phyloP scores from a whole-genome alignment of 306 rosid genomes.

The Cucurbita moschata region DNA sequence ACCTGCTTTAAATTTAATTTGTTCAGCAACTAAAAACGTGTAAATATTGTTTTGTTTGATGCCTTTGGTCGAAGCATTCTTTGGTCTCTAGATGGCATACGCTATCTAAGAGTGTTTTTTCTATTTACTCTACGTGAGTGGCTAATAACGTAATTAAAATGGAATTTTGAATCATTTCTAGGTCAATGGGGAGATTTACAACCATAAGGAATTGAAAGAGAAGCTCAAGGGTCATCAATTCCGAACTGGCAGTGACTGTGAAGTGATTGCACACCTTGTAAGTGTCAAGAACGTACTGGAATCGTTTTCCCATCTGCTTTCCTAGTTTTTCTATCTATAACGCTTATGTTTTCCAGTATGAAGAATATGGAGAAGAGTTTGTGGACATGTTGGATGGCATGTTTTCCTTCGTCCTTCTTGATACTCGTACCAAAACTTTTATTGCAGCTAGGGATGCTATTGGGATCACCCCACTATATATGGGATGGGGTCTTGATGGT shows the following conservation, averaged over 20 bases:
- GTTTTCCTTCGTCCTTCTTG: constrained; percentile 89
- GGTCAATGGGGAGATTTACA: constrained; percentile 98
- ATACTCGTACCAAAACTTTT: constrained; percentile 63
- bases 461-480: constrained; percentile 80
- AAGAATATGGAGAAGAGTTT: constrained; percentile 88
- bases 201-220: constrained; percentile 57
- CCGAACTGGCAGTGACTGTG: constrained; percentile 91
- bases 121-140: background rate
- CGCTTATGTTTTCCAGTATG: constrained; percentile 49
- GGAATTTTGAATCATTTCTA: constrained; percentile 22
- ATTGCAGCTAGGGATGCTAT: constrained; percentile 94
- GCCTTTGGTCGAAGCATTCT: background rate
- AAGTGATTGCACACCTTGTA: constrained; percentile 97
- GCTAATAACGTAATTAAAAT: background rate
- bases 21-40: background rate
- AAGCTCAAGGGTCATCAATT: constrained; percentile 60
- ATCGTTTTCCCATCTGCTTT: background rate
- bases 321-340: background rate
- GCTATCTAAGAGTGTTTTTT: background rate
- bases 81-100: background rate
- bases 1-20: background rate
- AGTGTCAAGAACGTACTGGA: constrained; percentile 20
- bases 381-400: constrained; percentile 89
- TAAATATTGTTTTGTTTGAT: background rate
- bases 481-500: constrained; percentile 99